Evolutionary conservation across 139 green algal species (phyloP).

Genomic region (Monoraphidium neglectum): DNA sequence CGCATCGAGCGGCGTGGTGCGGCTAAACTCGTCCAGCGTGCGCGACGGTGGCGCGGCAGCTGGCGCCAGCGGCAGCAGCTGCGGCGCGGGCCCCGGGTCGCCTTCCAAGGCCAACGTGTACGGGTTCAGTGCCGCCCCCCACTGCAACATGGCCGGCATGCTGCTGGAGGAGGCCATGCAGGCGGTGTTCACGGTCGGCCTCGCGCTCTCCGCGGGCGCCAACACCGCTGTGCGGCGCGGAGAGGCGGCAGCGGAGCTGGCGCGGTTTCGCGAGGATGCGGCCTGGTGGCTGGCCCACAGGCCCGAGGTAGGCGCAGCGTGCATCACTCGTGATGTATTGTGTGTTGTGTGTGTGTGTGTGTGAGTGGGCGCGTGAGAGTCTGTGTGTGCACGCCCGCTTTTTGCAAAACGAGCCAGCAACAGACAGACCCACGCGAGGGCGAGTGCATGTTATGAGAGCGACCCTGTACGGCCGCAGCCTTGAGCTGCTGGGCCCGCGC

Average conservation of each 20-base stretch:
- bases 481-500: too few species aligned
- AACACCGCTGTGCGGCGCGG: too few species aligned
- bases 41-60: too few species aligned
- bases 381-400: too few species aligned
- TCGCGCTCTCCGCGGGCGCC: background rate
- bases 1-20: background rate
- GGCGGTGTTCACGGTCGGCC: background rate
- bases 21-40: too few species aligned
- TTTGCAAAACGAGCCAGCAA: too few species aligned
- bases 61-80: background rate
- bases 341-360: background rate
- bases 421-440: too few species aligned
- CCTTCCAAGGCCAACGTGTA: background rate
- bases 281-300: slow-evolving; percentile 20
- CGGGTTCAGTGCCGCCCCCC: background rate
- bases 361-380: too few species aligned
- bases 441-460: too few species aligned
- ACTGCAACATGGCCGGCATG: slow-evolving; percentile 3
- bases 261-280: background rate
- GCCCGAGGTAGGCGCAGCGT: background rate
- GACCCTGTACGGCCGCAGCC: too few species aligned
- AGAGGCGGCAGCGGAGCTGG: slow-evolving; percentile 8
- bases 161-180: slow-evolving; percentile 9
- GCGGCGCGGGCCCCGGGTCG: background rate
- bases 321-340: background rate